Base-by-base conservation (phyloP, 768 basidiomycete genomes). In the Suillus discolor region DNA sequence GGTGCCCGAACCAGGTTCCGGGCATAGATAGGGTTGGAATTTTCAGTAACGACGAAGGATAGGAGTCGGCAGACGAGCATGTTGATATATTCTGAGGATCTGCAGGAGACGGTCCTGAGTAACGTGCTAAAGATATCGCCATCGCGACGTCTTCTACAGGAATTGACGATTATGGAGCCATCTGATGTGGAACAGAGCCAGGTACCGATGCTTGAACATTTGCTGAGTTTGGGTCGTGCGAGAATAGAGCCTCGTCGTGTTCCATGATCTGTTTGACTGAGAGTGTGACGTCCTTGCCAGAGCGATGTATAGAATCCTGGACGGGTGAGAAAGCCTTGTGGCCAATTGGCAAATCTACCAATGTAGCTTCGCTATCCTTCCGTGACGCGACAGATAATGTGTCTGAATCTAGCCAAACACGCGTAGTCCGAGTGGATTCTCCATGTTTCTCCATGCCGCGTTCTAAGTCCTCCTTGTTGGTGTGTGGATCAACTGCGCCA, bases 1-100 rank as follows among this genome's bases (percentile, higher is more conserved):
- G 71, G 28, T 69, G 69, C 55, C 55, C 69, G 44, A 74, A 74
- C 75, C 75, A 76, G 28, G 70, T 51, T 2, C 72, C 73, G 16
- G 76, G 69, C 5, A 60, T 60, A 41, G 65, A 23, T 55, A 65
- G 67, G n/a, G 45, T 13, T 18, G 71, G 65, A 57, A n/a, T 41
- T 41, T 39, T 28, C 25, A 20, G 12, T 28, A 9, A 42, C 11
- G 28, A 20, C 1, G 59, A 57, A 23, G 36, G 18, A 60, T 25
- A 28, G 18, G 39, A 42, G 59, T 60, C 39, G n/a, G 28, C 3
- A 25, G 41, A 60, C 6, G 42, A 60, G 20, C 18, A 31, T 28
- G 59, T 42, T 60, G 41, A 12, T 20, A n/a, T 13, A 25, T 42
- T 31, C 59, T 60, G 41, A 28, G 39, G 18, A 18, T 31, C 25